These are phyloP conservation scores for Podospora pseudocomata DNA, from an alignment of 495 filamentous ascomycete species.

Conservation along the genomic window DNA sequence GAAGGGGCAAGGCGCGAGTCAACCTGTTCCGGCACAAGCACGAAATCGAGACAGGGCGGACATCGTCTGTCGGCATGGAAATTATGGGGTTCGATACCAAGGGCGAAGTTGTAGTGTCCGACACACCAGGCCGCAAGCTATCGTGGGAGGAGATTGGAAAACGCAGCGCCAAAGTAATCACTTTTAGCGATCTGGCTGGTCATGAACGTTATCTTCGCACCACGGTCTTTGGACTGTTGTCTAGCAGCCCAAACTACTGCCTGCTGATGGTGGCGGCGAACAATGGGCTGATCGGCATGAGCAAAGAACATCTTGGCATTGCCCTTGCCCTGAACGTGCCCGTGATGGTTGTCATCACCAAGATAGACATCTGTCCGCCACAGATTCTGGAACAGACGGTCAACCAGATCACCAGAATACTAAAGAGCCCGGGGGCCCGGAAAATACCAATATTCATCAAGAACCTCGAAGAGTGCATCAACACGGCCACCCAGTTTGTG, in stretches of 20 bases:
- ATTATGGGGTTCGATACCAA: conserved; percentile 96
- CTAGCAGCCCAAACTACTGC: conserved; percentile 96
- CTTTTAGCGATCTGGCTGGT: conserved; percentile 91
- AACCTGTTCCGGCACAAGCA: conserved; percentile 98
- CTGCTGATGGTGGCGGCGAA: conserved; percentile 98
- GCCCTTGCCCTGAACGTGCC: conserved; percentile 93
- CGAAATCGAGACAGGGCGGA: conserved; percentile 91
- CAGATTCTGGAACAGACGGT: conserved; percentile 94
- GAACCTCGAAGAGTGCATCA: conserved; percentile 83
- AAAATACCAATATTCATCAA: conserved; percentile 99
- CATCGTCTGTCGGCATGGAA: conserved; percentile 95
- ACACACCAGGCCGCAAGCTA: conserved; percentile 68
- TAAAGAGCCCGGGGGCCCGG: conserved; percentile 87
- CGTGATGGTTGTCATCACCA: conserved; percentile 97
- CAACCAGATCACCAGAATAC: conserved; percentile 82
- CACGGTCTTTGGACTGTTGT: conserved; percentile 91
- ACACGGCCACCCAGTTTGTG: conserved; percentile 94
- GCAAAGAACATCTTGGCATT: conserved; percentile 95
- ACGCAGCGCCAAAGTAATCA: conserved; percentile 92
- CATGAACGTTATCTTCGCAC: conserved; percentile 95
- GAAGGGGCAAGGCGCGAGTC: conserved; percentile 86
- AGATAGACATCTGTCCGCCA: conserved; percentile 97
- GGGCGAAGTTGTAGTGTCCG: conserved; percentile 78
- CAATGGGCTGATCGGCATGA: conserved; percentile 96
- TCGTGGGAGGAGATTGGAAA: conserved; percentile 98